phyloP scores from a whole-genome alignment of 192 early-diverging fungal species.

The Entomortierella beljakovae region DNA sequence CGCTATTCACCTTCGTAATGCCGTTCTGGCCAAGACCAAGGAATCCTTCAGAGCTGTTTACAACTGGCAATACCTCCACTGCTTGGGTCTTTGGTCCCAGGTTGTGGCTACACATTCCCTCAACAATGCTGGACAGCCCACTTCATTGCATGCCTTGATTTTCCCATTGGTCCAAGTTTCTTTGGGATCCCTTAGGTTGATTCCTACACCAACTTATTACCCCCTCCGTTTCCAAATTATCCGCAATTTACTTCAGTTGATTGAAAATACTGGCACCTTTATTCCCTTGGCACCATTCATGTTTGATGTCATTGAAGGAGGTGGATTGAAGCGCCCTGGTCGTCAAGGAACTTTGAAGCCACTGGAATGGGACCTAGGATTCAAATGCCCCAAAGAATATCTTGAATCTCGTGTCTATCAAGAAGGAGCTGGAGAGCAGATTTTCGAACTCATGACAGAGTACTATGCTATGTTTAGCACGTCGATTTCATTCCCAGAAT shows the following conservation, averaged over 20 bases:
- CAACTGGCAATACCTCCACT: slow-evolving; percentile 98
- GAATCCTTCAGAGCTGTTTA: slow-evolving; percentile 92
- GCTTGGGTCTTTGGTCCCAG: slow-evolving; percentile 90
- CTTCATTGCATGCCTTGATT: slow-evolving; percentile 76
- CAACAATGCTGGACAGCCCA: slow-evolving; percentile 56
- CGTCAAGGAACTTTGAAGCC: slow-evolving; percentile 88
- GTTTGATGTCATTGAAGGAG: slow-evolving; percentile 84
- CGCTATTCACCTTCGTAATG: slow-evolving; percentile 91
- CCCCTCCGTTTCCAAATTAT: slow-evolving; percentile 93
- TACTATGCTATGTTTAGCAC: slow-evolving; percentile 78
- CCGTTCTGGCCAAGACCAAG: slow-evolving; percentile 85
- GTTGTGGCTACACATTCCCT: slow-evolving; percentile 82
- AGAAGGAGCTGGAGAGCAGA: slow-evolving; percentile 86
- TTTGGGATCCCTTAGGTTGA: slow-evolving; percentile 80
- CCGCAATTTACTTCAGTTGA: slow-evolving; percentile 76
- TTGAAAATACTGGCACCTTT: slow-evolving; percentile 77
- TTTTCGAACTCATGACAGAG: slow-evolving; percentile 77
- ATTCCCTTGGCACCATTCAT: slow-evolving; percentile 89
- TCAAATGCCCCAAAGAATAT: slow-evolving; percentile 88
- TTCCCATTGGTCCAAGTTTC: slow-evolving; percentile 92
- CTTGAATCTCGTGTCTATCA: slow-evolving; percentile 88
- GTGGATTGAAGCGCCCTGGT: slow-evolving; percentile 78
- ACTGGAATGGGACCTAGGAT: slow-evolving; percentile 78
- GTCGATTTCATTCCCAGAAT: slow-evolving; percentile 95
- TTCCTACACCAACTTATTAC: slow-evolving; percentile 91